Evolutionary conservation across 805 yeast species (phyloP).

Genomic region (Yarrowia divulgata): DNA sequence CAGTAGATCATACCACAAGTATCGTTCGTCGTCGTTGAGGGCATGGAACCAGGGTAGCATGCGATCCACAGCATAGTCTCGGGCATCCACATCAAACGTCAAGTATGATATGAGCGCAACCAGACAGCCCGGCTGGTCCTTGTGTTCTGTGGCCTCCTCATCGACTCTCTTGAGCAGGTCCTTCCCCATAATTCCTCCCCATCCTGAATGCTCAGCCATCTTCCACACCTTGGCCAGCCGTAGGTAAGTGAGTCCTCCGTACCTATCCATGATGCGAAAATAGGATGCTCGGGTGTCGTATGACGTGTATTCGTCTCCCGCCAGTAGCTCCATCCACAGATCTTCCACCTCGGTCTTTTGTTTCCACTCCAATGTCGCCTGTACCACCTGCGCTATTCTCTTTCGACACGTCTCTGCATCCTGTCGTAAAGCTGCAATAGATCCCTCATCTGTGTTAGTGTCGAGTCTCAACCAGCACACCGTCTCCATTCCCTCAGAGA

Average conservation of each 20-base stretch:
- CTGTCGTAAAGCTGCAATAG: constrained; percentile 14
- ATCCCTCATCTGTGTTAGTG: constrained; percentile 29
- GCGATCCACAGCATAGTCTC: constrained; percentile 31
- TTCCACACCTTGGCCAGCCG: constrained; percentile 37
- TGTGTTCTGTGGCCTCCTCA: constrained; percentile 8
- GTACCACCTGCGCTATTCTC: constrained; percentile 13
- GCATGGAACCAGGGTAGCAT: constrained; percentile 18
- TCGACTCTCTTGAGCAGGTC: constrained; percentile 19
- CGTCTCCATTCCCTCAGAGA: neutral
- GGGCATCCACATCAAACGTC: constrained; percentile 11
- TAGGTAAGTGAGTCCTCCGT: constrained; percentile 12
- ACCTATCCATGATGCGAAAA: constrained; percentile 12
- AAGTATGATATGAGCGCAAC: constrained; percentile 11
- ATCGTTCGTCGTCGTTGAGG: neutral
- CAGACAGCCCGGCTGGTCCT: constrained; percentile 9
- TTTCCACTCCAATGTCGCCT: constrained; percentile 20
- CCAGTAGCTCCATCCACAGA: constrained; percentile 29
- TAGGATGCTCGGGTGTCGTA: neutral
- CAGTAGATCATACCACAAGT: constrained; percentile 22
- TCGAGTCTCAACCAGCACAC: too few relatives aligned
- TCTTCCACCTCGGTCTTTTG: constrained; percentile 14
- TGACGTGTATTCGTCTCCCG: constrained; percentile 19
- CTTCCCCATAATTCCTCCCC: constrained; percentile 19
- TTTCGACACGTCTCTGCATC: constrained; percentile 6
- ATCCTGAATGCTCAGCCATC: constrained; percentile 30